Evolutionary conservation across 495 filamentous ascomycete genomes (phyloP).

Genomic region (Aspergillus wentii): DNA sequence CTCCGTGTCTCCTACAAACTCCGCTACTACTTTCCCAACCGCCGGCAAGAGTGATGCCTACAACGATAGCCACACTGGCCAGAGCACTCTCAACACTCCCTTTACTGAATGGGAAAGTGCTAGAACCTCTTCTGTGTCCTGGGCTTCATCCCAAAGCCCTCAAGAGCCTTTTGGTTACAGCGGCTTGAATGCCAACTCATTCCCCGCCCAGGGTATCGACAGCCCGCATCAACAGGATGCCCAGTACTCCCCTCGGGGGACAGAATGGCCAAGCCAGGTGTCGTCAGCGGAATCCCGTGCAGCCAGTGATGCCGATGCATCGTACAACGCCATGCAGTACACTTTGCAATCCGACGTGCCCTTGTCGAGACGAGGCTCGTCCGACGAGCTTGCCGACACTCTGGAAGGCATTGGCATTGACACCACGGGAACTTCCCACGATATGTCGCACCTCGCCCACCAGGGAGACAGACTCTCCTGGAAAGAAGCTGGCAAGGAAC

Average conservation of each 20-base stretch:
- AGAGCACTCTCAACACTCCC: conserved; percentile 14
- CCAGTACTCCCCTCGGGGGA: conserved; percentile 13
- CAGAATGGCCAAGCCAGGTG: conserved; percentile 26
- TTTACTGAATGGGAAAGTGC: conserved; percentile 31
- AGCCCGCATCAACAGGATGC: conserved; percentile 7
- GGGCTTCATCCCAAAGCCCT: conserved; percentile 27
- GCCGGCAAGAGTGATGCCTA: conserved; percentile 6
- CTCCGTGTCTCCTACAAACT: conserved; percentile 26
- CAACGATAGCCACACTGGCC: conserved; percentile 10
- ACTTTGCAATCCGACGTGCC: conserved; percentile 32
- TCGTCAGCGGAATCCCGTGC: conserved; percentile 18
- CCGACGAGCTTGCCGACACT: conserved; percentile 33
- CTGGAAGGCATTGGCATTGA: conserved; percentile 40
- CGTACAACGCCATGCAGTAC: conserved; percentile 32
- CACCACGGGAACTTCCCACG: conserved; percentile 12
- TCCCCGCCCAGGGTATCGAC: conserved; percentile 17
- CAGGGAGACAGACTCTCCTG: conserved; percentile 23
- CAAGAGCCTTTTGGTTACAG: conserved; percentile 25
- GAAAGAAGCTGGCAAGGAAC: conserved; percentile 40
- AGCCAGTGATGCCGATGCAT: conserved; percentile 18
- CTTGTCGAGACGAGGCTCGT: conserved; percentile 34
- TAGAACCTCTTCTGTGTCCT: conserved; percentile 25
- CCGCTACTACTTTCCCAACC: background rate
- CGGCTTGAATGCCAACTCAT: conserved; percentile 16
- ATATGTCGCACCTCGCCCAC: conserved; percentile 20